phyloP scores from a whole-genome alignment of 129 eudicot genomes.

The Centella asiatica region DNA sequence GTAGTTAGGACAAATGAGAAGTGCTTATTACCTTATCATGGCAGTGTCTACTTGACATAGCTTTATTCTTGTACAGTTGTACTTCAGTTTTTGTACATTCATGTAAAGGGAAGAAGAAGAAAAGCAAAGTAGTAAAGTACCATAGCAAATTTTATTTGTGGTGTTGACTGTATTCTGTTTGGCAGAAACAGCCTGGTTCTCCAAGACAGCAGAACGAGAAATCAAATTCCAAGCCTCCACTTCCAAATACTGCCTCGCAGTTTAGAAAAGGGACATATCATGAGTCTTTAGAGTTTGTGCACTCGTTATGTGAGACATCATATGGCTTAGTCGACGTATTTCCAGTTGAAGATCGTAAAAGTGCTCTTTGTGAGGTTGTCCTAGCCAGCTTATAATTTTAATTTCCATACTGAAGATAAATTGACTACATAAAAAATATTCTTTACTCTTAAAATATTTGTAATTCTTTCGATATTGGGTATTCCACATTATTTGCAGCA shows the following conservation, averaged over 20 bases:
- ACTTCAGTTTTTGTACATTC: too few species aligned
- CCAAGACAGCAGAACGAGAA: constrained; percentile 56
- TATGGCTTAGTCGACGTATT: constrained; percentile 94
- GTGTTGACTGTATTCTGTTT: constrained; percentile 12
- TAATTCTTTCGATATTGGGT: too few species aligned
- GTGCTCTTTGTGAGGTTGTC: constrained; percentile 92
- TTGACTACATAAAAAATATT: not conserved
- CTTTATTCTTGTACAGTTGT: too few species aligned
- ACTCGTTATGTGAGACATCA: constrained; percentile 83
- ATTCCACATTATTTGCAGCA: too few species aligned
- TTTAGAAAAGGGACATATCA: constrained; percentile 96
- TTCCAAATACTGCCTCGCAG: constrained; percentile 66
- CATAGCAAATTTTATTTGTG: not conserved
- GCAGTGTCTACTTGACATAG: too few species aligned
- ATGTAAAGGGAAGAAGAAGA: too few species aligned
- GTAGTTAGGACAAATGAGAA: too few species aligned
- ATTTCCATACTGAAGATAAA: not conserved
- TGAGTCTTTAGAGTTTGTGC: constrained; percentile 90
- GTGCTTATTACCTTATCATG: too few species aligned
- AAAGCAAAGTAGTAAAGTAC: not conserved
- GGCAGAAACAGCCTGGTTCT: constrained; percentile 65
- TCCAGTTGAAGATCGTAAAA: constrained; percentile 96
- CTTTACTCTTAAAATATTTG: not conserved
- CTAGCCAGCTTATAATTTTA: not conserved
- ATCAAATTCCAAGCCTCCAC: constrained; percentile 71